Conservation (phyloP, 2,329 filamentous ascomycete species). For the Monosporascus ibericus region DNA sequence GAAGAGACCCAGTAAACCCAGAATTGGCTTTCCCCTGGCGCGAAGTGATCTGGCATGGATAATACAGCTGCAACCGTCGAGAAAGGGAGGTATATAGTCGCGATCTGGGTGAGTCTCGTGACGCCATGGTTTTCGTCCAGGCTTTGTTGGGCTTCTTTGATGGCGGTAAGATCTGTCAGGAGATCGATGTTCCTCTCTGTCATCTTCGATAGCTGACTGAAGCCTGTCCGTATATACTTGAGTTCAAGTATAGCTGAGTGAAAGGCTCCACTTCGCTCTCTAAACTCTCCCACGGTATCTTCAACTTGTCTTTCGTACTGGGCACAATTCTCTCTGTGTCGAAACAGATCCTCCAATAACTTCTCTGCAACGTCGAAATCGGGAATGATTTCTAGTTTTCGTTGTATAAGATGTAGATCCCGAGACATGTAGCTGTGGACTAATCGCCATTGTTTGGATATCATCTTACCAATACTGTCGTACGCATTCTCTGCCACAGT, state of each 20-base stretch:
- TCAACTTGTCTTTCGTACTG: background rate
- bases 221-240: background rate
- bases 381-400: background rate
- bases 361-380: slow-evolving; percentile 1
- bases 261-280: background rate
- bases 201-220: background rate
- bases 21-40: too few relatives aligned
- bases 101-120: background rate
- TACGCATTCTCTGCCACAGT: background rate
- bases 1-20: too few relatives aligned
- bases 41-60: too few relatives aligned
- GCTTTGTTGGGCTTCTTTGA: slow-evolving; percentile 1
- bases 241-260: background rate
- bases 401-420: slow-evolving; percentile 1
- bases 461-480: background rate
- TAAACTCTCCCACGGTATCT: background rate
- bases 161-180: background rate
- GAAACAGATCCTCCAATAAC: slow-evolving; percentile 1
- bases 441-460: slow-evolving; percentile 1
- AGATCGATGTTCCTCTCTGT: slow-evolving; percentile 1
- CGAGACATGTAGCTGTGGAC: slow-evolving; percentile 1
- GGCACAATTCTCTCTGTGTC: slow-evolving; percentile 1
- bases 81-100: slow-evolving; percentile 1
- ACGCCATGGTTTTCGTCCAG: slow-evolving; percentile 1
- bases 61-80: slow-evolving; percentile 1